Evolutionary conservation across 129 eudicot genomes (phyloP), one percentile per base, ranked within the genome.

Genomic region (Calendula officinalis): DNA sequence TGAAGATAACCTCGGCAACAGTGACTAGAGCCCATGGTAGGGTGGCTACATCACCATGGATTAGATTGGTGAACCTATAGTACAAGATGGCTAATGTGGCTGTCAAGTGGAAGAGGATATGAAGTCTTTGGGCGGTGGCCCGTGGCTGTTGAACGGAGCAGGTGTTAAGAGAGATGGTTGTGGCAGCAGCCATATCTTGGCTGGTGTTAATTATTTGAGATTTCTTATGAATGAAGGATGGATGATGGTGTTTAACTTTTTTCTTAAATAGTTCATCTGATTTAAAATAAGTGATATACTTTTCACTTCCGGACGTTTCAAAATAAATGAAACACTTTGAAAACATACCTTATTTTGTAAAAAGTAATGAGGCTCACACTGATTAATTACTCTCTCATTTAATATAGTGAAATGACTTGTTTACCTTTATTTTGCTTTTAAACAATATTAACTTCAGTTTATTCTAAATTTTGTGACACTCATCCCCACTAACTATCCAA

Each of bases 141-240:
- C 76, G 78, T n/a, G 83, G 90, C 67, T 84, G 70, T 60, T 80
- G 90, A 41, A 77, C 80, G 27, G 78, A 48, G 75, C 81, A 80
- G 12, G 77, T 57, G 73, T 81, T 77, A 30, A 84, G 86, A 37
- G 83, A 36, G 45, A 52, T 41, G 37, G 70, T 43, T 43, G 52
- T 43, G 41, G 69, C 36, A 48, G 53, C 40, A 60, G 71, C 72
- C 13, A 11, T 54, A 2, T 35, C 62, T 46, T 32, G 17, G 42
- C 5, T 32, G 68, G 8, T 62, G 14, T 40, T 37, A 10, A 7
- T 66, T 35, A 17, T 8, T 5, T 65, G 12, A 65, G 35, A 32
- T 62, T 45, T 54, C 4, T 16, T 59, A 38, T 8, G 56, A n/a
- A 45, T 1, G 68, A 59, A 38, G 36, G 64, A 59, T 59, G 6